Base-by-base conservation (phyloP, 257 asterid species). In the Anisodus tanguticus region DNA sequence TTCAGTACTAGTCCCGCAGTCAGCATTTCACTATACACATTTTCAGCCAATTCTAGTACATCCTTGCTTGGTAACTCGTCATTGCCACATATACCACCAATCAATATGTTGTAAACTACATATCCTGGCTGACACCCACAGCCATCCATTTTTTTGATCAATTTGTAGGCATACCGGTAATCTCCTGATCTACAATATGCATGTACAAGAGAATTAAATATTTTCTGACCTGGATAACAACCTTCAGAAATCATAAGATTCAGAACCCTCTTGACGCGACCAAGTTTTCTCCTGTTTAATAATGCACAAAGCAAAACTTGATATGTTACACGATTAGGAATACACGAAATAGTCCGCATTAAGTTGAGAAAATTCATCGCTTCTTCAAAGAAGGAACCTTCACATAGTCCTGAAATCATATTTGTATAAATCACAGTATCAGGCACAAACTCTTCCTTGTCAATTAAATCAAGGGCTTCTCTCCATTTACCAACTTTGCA, bases 211-310 rank as follows among this genome's bases (percentile, higher is more conserved):
- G 99, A 94, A 89, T 89, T 88, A 85, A 94, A 96, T 83, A 96
- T 90, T 87, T 90, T 94, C 17, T 91, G 97, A 81, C 88, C 91
- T 2, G 99, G 99, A 84, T 90, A 94, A 88, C 99, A 96, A 82
- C 98, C 98, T 92, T 96, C 99, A 3, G 92, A 88, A 82, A 94
- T 93, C 99, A 96, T 96, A 97, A 91, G 93, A 88, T 90, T 91
- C n/a, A 96, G 90, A 87, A 96, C 86, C 87, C 97, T 90, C 88
- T 94, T 96, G 87, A 97, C 91, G 90, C 99, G 89, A n/a, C 98
- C 98, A 76, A 94, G 85, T 89, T 94, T 93, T 67, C 92, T 92
- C 88, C 92, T 94, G 90, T 94, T 92, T 64, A 96, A 88, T 82
- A 96, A 94, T 67, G 95, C 98, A 86, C 97, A 93, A 22, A 96